These are phyloP conservation scores for Phytopythium kandeliae DNA, from an alignment of 352 stramenopile species.

Conservation along the genomic window DNA sequence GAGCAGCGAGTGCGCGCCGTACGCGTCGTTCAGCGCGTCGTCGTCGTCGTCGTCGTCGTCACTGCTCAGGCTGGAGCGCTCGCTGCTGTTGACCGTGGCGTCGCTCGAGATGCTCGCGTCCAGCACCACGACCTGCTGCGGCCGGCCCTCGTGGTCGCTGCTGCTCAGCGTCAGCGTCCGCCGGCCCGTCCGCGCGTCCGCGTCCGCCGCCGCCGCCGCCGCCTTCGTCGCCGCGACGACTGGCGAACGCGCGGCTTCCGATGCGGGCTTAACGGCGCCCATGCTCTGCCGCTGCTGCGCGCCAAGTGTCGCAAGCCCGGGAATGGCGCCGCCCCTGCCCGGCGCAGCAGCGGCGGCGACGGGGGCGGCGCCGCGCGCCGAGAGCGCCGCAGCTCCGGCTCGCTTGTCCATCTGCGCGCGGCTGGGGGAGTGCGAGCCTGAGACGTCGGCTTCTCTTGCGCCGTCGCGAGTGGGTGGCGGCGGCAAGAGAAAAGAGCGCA, in stretches of 20 bases:
- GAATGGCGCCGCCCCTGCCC: background rate
- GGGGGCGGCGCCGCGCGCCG: background rate
- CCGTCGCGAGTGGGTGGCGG: no score
- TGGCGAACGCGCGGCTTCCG: background rate
- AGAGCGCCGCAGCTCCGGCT: background rate
- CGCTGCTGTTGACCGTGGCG: slow-evolving; percentile 34
- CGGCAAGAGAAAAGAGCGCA: no score
- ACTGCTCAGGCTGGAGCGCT: slow-evolving; percentile 24
- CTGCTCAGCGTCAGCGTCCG: slow-evolving; percentile 10
- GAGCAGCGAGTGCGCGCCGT: slow-evolving; percentile 27
- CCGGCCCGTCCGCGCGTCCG: background rate
- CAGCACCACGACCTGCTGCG: slow-evolving; percentile 12
- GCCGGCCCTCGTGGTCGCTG: slow-evolving; percentile 7
- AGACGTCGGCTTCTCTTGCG: no score
- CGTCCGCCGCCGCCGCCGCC: background rate
- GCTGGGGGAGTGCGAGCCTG: no score
- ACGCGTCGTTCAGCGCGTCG: slow-evolving; percentile 28
- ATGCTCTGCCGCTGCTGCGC: slow-evolving; percentile 1
- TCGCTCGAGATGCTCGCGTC: slow-evolving; percentile 28
- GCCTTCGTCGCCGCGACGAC: background rate
- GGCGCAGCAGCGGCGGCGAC: no score
- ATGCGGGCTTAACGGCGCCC: background rate
- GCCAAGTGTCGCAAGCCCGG: background rate
- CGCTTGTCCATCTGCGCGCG: background rate
- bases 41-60: slow-evolving; percentile 20